Evolutionary conservation across 768 basidiomycete species (phyloP), one percentile per base, ranked within the genome.

Genomic region (Cubamyces lactineus): DNA sequence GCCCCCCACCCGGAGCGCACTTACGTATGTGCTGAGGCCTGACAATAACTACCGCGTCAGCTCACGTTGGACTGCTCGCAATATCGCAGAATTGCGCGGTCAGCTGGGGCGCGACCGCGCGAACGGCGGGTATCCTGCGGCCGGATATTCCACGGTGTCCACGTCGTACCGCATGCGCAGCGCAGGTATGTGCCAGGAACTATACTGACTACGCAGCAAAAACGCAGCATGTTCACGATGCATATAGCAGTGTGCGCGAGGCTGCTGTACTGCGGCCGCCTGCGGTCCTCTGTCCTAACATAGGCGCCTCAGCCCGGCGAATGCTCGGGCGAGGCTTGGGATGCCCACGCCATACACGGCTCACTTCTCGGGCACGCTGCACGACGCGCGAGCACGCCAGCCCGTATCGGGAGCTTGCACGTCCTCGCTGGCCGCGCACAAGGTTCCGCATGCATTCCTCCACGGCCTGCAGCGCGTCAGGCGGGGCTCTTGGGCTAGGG

Each of bases 271-370:
- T 34, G 34, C 34, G 24, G 42, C 52, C 42, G 13, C 26, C 45
- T 54, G 60, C 47, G 60, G 56, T 49, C 60, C 46, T 45, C 53
- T 54, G 21, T 9, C 60, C 40, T 19, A 24, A 56, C 51, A 21
- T 39, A 26, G 53, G 41, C 61, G 53, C 48, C 52, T 51, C 48
- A 34, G 34, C 34, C 23, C 61, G 61, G 61, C 48, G 54, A 62
- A 62, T 62, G 47, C 54, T 62, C 61, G 61, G 61, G 54, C 41
- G 48, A 21, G 42, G 47, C 40, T 43, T 55, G 58, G 58, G 47
- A 48, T 48, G 34, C 52, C 38, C 58, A 24, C 40, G 26, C 59
- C 46, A 54, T 53, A 59, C 43, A 23, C 34, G 58, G 58, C 17
- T 38, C 28, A 42, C 28, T 23, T 34, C 34, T 34, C 34, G 34